Percentiles rank a stretch among this genome's conserved stretches.
Evolutionary conservation across 495 filamentous ascomycete genomes (phyloP).

Genomic region (Aspergillus hancockii): DNA sequence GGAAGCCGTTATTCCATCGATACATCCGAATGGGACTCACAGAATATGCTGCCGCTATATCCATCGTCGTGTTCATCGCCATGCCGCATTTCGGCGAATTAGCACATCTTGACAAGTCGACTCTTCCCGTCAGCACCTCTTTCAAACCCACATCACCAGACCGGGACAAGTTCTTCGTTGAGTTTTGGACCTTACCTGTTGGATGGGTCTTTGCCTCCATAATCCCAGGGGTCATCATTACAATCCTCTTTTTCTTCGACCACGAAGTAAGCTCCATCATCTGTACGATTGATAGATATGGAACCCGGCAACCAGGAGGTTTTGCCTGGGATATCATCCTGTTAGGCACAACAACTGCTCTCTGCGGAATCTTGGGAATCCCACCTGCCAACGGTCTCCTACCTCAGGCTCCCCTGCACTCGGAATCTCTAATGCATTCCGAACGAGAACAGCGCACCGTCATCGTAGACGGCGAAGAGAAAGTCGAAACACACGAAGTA

Average conservation of each 20-base stretch:
- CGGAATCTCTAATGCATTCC: constrained; percentile 62
- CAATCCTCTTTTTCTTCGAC: constrained; percentile 72
- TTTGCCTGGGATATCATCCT: constrained; percentile 72
- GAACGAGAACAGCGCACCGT: constrained; percentile 44
- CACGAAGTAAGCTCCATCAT: constrained; percentile 78
- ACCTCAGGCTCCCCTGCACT: constrained; percentile 70
- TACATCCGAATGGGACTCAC: constrained; percentile 65
- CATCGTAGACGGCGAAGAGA: constrained; percentile 42
- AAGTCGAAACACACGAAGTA: constrained; percentile 39
- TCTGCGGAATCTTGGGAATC: constrained; percentile 70
- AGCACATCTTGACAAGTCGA: constrained; percentile 60
- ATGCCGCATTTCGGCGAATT: constrained; percentile 69
- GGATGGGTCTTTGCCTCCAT: constrained; percentile 66
- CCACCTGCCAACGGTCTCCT: constrained; percentile 70
- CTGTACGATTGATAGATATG: constrained; percentile 68
- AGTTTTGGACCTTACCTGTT: constrained; percentile 65
- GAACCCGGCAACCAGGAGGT: constrained; percentile 64
- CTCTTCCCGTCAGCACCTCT: constrained; percentile 56
- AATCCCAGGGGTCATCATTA: constrained; percentile 66
- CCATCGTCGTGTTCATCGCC: constrained; percentile 67
- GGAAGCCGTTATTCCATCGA: constrained; percentile 66
- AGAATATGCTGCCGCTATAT: constrained; percentile 73
- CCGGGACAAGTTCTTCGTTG: constrained; percentile 60
- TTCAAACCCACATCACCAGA: constrained; percentile 62
- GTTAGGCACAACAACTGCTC: constrained; percentile 65